Conservation (phyloP, 148 eudicot species). For the Chenopodium berlandieri region DNA sequence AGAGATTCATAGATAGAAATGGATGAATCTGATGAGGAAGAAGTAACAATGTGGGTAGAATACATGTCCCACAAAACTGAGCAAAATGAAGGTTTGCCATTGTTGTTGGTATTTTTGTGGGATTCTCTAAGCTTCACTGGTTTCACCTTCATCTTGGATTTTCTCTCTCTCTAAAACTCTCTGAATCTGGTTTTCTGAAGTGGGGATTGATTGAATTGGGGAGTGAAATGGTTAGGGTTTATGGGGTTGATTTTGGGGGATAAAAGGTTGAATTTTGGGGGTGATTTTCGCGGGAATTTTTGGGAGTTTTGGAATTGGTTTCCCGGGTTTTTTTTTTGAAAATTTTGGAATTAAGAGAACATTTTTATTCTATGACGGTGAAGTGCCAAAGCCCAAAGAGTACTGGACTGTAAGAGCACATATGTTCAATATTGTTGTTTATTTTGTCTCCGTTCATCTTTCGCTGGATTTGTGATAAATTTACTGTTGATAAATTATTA, state of each 20-base stretch:
- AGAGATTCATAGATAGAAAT: slow-evolving; percentile 66
- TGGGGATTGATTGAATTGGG: background rate
- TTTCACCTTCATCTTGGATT: slow-evolving; percentile 26
- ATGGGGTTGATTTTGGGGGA: slow-evolving; percentile 5
- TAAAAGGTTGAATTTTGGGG: slow-evolving; percentile 6
- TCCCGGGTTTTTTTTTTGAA: background rate
- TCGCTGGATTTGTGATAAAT: no score
- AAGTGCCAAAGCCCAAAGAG: no score
- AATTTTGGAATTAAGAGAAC: no score
- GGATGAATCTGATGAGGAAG: slow-evolving; percentile 61
- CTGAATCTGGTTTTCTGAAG: no score
- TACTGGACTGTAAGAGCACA: no score
- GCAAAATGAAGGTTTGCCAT: slow-evolving; percentile 46
- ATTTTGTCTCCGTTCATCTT: no score
- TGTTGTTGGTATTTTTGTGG: slow-evolving; percentile 27
- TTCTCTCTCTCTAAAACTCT: background rate
- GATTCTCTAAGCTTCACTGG: slow-evolving; percentile 36
- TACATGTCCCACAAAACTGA: slow-evolving; percentile 66
- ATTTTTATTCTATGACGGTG: no score
- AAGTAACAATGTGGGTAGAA: slow-evolving; percentile 67
- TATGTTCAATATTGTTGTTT: no score
- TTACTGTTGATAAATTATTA: no score
- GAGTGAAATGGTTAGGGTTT: background rate
- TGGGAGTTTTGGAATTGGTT: background rate
- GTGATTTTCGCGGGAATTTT: slow-evolving; percentile 14